Base-by-base conservation (phyloP, 2,329 filamentous ascomycete species). In the Pseudocercospora vitis region DNA sequence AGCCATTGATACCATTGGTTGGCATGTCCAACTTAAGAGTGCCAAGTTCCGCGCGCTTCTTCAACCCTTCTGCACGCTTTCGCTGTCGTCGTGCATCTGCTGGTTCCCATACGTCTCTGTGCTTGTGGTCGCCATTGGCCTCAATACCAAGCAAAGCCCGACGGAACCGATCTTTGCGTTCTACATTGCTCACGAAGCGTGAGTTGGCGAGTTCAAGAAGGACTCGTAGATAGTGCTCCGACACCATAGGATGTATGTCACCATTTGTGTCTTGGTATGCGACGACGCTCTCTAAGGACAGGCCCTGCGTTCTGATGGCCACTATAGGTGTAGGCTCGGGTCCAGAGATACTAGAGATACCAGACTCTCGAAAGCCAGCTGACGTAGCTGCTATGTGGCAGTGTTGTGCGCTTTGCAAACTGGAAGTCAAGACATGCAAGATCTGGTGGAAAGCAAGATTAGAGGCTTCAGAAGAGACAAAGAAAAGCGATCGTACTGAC, bases 291-390 rank as follows among this genome's bases (percentile, higher is more conserved):
- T 95, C 89, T 57, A 96, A 83, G 0, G 83, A 81, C 1, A 96
- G 78, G 0, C 91, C 91, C 70, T 89, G 88, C 4, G 89, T 91
- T 14, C 92, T 84, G 26, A 97, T 83, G 2, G 88, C 92, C 2
- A 96, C 88, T 70, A 96, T 88, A 1, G 90, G 90, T 40, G 77
- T 84, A 7, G 58, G 59, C 1, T 59, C 44, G 7, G 48, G 26
- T 9, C 53, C 53, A 6, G 52, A 50, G 18, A 65, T 60, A 40
- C 59, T 49, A 16, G 75, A 68, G 46, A 92, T 86, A 14, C 92
- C 92, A 55, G 88, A 94, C 73, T 97, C 92, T 11, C 92, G 85
- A 68, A 96, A 96, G 0, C 92, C 92, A 3, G 90, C 87, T 63
- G 85, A 82, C 7, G 92, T 77, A 1, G 88, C 91, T 39, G 88